Evolutionary conservation across 345 rosid species (phyloP).

Genomic region (Eucalyptus sp.): DNA sequence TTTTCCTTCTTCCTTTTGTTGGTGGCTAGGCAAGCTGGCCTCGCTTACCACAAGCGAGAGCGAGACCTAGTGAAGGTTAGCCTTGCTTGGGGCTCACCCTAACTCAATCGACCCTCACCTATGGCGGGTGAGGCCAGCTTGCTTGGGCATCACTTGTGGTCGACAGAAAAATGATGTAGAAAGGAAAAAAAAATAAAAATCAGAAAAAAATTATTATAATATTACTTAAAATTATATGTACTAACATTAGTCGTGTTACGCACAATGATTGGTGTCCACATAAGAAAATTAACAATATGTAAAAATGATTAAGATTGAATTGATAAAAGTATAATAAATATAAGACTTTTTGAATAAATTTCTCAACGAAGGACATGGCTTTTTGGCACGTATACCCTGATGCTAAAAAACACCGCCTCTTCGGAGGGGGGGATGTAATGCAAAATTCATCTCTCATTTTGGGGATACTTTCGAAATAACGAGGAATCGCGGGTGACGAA

Average conservation of each 20-base stretch:
- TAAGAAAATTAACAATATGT: rapidly evolving
- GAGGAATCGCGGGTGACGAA: neutral
- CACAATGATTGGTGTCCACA: rapidly evolving
- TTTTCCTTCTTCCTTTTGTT: too few species aligned
- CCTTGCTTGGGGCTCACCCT: too few species aligned
- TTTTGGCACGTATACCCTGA: neutral
- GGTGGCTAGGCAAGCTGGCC: rapidly evolving
- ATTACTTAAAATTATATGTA: rapidly evolving
- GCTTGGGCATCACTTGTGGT: too few species aligned
- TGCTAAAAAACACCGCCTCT: neutral
- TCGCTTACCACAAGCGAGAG: rapidly evolving
- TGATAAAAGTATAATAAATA: too few species aligned
- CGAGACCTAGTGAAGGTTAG: rapidly evolving
- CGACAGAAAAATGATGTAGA: too few species aligned
- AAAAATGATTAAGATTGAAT: rapidly evolving
- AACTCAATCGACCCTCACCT: rapidly evolving
- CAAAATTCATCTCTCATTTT: neutral
- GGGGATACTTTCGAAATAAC: neutral
- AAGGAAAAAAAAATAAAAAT: too few species aligned
- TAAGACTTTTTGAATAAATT: rapidly evolving
- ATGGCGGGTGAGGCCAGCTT: rapidly evolving
- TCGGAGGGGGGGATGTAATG: neutral
- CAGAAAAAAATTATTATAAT: too few species aligned
- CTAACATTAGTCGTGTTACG: rapidly evolving
- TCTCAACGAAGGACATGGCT: rapidly evolving